These are phyloP conservation scores for Trichoderma sp. DNA, from an alignment of 2,329 filamentous ascomycete genomes.

Conservation along the genomic window DNA sequence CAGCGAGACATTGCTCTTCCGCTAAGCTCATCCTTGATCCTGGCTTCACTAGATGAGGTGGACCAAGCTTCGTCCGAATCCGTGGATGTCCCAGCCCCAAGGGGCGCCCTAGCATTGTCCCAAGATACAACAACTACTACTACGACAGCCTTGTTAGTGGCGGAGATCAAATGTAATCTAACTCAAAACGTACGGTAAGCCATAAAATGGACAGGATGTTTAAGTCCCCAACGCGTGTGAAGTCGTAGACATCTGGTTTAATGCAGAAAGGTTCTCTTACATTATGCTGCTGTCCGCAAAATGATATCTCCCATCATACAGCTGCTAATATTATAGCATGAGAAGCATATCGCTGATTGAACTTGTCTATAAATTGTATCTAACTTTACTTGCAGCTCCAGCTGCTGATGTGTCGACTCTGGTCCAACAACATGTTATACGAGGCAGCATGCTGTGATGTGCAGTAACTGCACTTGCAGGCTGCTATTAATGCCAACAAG, in stretches of 20 bases:
- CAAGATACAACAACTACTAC: not conserved
- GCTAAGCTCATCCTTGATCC: conserved; percentile 3
- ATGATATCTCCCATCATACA: not conserved
- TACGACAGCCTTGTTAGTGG: not conserved
- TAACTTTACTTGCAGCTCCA: not conserved
- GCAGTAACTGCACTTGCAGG: not conserved
- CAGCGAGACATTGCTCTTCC: not conserved
- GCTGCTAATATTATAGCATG: not conserved
- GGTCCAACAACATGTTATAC: not conserved
- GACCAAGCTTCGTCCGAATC: not conserved
- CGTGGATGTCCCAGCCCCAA: not conserved
- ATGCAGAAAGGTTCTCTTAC: not conserved
- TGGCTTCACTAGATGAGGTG: conserved; percentile 1
- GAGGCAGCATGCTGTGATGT: not conserved
- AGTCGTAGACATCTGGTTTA: not conserved
- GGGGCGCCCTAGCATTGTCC: not conserved
- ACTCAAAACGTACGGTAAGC: not conserved
- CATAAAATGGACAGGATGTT: not conserved
- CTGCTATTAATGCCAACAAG: not conserved
- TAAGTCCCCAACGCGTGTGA: not conserved
- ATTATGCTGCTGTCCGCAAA: not conserved
- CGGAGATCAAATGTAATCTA: not conserved
- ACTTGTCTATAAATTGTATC: not conserved
- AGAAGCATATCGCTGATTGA: not conserved
- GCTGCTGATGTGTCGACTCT: not conserved